Evolutionary conservation across 2,329 filamentous ascomycete genomes (phyloP), one percentile per base, ranked within the genome.

Genomic region (Hypoxylon sp.): DNA sequence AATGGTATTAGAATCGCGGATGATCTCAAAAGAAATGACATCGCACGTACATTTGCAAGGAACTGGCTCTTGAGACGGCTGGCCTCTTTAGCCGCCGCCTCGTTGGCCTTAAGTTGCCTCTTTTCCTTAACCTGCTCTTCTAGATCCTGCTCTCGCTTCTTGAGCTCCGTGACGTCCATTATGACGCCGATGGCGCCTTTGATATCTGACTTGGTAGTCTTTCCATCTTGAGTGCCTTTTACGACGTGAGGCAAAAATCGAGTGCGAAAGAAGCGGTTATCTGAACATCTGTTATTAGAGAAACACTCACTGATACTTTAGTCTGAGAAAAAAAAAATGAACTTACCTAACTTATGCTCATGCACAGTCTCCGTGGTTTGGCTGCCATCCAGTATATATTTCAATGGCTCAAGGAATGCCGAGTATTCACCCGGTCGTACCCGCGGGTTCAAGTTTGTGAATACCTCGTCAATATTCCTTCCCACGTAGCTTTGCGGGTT

Each of bases 21-120:
- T 26, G 34, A 3, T 6, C 5, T 46, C 4, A 4, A 22, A 46
- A 6, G 5, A 37, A 6, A 26, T 13, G 20, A 11, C 22, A 20
- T 15, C 5, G 68, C 20, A 41, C 78, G 71, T 51, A 81, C 79
- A 48, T 92, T 92, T 13, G 90, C 90, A 5, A 93, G 79, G 70
- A 94, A 94, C 68, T 92, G 90, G 68, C 88, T 91, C 79, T 94
- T 95, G 73, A 94, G 84, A 57, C 90, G 85, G 71, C 89, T 93
- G 2, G 91, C 91, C 76, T 94, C 91, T 73, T 92, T 93, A 1
- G 91, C 91, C 15, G 91, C 91, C 6, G 87, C 87, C 72, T 92
- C 91, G 66, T 93, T 92, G 4, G 91, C 90, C 63, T 92, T 79
- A 0, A 93, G 82, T 61, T 86, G 86, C 13, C 86, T 82, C 70